Evolutionary conservation across 1,139 yeast species (phyloP).

Genomic region (Yamadazyma taylorii): DNA sequence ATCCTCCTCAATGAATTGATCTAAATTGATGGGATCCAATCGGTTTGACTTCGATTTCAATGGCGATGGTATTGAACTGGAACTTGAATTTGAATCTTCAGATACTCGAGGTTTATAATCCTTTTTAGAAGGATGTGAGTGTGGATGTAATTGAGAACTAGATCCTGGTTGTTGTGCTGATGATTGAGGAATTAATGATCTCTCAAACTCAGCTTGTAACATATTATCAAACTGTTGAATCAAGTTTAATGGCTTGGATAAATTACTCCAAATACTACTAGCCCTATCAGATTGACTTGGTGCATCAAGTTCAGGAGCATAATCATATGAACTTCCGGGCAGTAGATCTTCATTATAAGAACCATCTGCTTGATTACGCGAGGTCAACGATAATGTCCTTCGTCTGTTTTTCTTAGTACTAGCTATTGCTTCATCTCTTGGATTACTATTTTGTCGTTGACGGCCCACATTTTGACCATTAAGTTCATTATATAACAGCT

Average conservation of each 20-base stretch:
- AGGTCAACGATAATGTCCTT: constrained; percentile 6
- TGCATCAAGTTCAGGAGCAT: no score
- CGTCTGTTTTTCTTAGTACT: constrained; percentile 26
- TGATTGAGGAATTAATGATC: constrained; percentile 28
- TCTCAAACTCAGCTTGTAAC: constrained; percentile 66
- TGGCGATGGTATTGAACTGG: constrained; percentile 20
- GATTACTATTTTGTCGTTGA: constrained; percentile 28
- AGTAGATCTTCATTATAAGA: constrained; percentile 1
- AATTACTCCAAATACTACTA: constrained; percentile 34
- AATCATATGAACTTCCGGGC: constrained; percentile 6
- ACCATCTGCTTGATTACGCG: not conserved
- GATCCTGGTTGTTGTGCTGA: constrained; percentile 1
- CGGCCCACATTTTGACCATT: constrained; percentile 9
- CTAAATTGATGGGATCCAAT: constrained; percentile 13
- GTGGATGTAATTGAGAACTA: not conserved
- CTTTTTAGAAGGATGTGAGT: constrained; percentile 2
- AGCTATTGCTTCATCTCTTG: constrained; percentile 38
- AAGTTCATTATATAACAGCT: constrained; percentile 38
- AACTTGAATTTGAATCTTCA: constrained; percentile 30
- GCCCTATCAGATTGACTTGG: not conserved
- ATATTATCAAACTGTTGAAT: constrained; percentile 69
- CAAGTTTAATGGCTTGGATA: constrained; percentile 60
- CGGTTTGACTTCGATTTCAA: constrained; percentile 11
- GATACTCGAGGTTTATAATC: constrained; percentile 21
- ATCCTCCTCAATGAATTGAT: constrained; percentile 11